phyloP scores from a whole-genome alignment of 306 rosid species.

The Dryas drummondii region DNA sequence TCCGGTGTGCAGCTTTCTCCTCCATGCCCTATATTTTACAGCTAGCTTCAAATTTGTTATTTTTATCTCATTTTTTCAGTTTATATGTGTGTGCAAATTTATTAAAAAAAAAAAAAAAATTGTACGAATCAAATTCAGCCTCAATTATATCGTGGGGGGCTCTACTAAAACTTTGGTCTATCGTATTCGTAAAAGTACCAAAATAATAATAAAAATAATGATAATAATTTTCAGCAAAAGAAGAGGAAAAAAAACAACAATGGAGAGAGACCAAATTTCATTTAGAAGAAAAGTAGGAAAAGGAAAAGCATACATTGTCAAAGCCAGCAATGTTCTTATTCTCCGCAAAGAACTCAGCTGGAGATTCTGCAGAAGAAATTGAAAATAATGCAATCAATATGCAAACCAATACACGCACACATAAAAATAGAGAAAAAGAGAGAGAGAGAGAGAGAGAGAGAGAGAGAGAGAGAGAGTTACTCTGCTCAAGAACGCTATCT shows the following conservation, averaged over 20 bases:
- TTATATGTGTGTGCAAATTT: neutral
- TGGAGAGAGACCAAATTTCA: neutral
- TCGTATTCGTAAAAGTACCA: neutral
- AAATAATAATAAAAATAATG: neutral
- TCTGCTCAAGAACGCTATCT: slow-evolving; percentile 78
- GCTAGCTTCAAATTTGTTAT: neutral
- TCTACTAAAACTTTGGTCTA: too few species aligned
- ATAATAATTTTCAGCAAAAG: neutral
- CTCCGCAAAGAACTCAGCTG: slow-evolving; percentile 94
- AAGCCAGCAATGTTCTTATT: slow-evolving; percentile 97
- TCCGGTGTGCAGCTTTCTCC: neutral
- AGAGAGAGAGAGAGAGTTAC: slow-evolving; percentile 39
- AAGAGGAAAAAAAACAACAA: neutral
- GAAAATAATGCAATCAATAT: neutral
- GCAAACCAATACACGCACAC: neutral
- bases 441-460: neutral
- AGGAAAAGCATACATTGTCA: slow-evolving; percentile 59
- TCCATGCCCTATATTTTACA: neutral
- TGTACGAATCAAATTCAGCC: neutral
- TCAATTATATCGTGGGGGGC: neutral
- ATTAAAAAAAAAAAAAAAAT: too few species aligned
- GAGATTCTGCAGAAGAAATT: slow-evolving; percentile 58
- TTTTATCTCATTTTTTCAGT: neutral
- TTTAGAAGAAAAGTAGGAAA: neutral
- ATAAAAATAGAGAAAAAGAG: neutral